phyloP scores from a whole-genome alignment of 1,139 yeast species.

The Pichia sp. region DNA sequence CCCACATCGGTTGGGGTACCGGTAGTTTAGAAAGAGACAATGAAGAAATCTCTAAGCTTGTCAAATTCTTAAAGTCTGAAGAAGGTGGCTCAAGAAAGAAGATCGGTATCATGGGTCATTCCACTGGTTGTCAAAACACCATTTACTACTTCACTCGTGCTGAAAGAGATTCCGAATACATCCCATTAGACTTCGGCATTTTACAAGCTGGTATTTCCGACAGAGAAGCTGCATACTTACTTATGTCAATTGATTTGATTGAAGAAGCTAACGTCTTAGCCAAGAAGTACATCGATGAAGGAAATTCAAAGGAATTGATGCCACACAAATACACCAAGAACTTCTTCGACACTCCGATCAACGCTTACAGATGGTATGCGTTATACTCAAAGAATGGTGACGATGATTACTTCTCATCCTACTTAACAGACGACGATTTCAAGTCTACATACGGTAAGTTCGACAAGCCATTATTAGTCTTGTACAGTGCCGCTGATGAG shows the following conservation, averaged over 20 bases:
- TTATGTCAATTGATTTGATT: constrained; percentile 22
- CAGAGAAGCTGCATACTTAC: constrained; percentile 46
- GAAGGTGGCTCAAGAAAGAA: constrained; percentile 44
- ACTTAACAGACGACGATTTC: constrained; percentile 46
- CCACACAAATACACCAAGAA: constrained; percentile 47
- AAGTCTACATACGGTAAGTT: constrained; percentile 56
- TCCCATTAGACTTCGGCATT: constrained; percentile 52
- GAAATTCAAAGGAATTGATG: constrained; percentile 47
- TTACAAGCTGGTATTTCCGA: constrained; percentile 79
- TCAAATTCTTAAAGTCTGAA: constrained; percentile 49
- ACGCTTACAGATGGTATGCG: constrained; percentile 72
- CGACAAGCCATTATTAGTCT: constrained; percentile 5
- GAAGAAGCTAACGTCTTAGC: constrained; percentile 39
- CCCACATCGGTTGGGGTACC: constrained; percentile 75
- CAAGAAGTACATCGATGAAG: constrained; percentile 41
- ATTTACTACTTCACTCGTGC: constrained; percentile 54
- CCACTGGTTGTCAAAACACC: constrained; percentile 82
- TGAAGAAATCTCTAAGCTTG: constrained; percentile 52
- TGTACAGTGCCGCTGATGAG: constrained; percentile 56
- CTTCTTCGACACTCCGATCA: constrained; percentile 53
- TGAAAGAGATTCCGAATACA: constrained; percentile 31
- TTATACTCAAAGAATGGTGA: constrained; percentile 62
- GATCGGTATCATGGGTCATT: constrained; percentile 70
- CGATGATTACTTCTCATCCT: constrained; percentile 60
- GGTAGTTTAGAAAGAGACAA: constrained; percentile 63